Conservation (phyloP, 1,139 yeast species). For the Pneumocystis wakefieldiae region DNA sequence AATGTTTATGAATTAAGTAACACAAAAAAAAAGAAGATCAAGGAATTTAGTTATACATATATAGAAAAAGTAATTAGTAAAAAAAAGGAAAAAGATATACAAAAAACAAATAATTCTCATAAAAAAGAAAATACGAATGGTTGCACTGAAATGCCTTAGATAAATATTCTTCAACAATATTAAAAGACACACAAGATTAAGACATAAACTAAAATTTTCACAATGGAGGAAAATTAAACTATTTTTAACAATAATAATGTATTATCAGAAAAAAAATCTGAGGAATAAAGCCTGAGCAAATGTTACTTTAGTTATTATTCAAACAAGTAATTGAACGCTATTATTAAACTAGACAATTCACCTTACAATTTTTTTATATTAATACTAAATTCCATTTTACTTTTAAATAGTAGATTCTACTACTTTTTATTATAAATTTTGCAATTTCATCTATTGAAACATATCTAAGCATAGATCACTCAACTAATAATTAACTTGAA, state of each 20-base stretch:
- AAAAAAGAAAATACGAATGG: background rate
- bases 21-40: conserved; percentile 54
- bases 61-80: conserved; percentile 47
- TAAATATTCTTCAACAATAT: background rate
- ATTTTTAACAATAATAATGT: background rate
- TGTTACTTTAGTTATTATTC: background rate
- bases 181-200: background rate
- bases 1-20: conserved; percentile 38
- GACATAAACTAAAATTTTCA: background rate
- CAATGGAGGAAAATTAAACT: background rate
- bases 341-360: background rate
- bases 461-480: background rate
- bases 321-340: background rate
- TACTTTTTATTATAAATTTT: background rate
- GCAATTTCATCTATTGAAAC: background rate
- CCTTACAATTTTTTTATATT: background rate
- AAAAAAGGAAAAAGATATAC: conserved; percentile 34
- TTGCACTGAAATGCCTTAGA: background rate
- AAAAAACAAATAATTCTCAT: conserved; percentile 17
- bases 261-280: background rate
- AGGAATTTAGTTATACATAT: conserved; percentile 45
- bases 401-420: background rate
- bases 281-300: background rate
- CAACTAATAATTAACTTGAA: background rate
- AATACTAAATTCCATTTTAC: background rate